Evolutionary conservation across 1,139 yeast genomes (phyloP).

Genomic region (Yamadazyma epiphylla): DNA sequence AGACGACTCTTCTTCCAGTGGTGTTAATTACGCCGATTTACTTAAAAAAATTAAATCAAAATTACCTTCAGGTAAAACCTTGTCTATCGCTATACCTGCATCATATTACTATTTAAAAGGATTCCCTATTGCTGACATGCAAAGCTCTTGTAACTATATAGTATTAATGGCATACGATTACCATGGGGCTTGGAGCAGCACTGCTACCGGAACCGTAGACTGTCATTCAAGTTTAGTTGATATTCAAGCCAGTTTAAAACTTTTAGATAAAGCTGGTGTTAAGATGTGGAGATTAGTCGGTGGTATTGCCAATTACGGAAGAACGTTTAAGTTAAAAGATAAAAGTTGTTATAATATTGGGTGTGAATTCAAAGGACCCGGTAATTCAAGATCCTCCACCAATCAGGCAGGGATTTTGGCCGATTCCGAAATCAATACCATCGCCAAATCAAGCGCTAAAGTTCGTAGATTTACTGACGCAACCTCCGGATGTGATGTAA

Average conservation of each 20-base stretch:
- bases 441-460: conserved; percentile 5
- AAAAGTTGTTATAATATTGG: conserved; percentile 6
- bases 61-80: conserved; percentile 12
- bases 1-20: conserved; percentile 9
- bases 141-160: conserved; percentile 13
- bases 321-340: conserved; percentile 8
- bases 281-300: conserved; percentile 14
- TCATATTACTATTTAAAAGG: conserved; percentile 10
- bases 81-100: conserved; percentile 18
- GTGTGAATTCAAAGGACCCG: conserved; percentile 8
- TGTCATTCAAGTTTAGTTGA: conserved; percentile 13
- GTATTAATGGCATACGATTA: conserved; percentile 17
- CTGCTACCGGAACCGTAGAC: conserved; percentile 4
- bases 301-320: conserved; percentile 19
- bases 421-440: conserved; percentile 11
- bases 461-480: conserved; percentile 12
- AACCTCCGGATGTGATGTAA: conserved; percentile 13
- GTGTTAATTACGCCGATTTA: conserved; percentile 12
- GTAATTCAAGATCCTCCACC: conserved; percentile 5
- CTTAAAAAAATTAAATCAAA: conserved; percentile 10
- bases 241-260: conserved; percentile 8
- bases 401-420: conserved; percentile 12
- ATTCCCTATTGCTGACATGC: conserved; percentile 13
- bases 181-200: conserved; percentile 13
- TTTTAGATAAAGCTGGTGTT: conserved; percentile 17